phyloP scores from a whole-genome alignment of 345 rosid species.

The Bruguiera parviflora region DNA sequence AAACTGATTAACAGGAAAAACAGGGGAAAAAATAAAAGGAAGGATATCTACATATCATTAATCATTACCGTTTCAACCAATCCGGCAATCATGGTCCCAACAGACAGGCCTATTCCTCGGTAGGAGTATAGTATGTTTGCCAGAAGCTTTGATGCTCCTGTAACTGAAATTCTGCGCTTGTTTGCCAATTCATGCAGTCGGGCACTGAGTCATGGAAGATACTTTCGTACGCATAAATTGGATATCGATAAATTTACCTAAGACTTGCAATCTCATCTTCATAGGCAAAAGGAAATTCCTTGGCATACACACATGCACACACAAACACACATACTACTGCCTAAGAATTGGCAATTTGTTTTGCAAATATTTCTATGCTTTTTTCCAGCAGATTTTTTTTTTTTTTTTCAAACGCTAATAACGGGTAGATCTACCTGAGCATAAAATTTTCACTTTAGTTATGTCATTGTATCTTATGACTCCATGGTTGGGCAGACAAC shows the following conservation, averaged over 20 bases:
- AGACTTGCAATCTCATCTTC: constrained; percentile 2
- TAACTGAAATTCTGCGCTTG: constrained; percentile 95
- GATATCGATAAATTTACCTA: constrained; percentile 15
- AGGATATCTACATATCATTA: constrained; percentile 19
- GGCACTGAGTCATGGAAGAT: constrained; percentile 55
- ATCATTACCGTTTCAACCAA: constrained; percentile 90
- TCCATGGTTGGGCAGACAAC: neutral
- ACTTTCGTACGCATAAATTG: constrained; percentile 9
- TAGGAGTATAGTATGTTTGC: constrained; percentile 98
- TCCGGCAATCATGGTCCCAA: constrained; percentile 99
- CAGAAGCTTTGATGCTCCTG: constrained; percentile 94
- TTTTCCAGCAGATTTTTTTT: no score
- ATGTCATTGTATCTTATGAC: neutral
- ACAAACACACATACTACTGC: neutral
- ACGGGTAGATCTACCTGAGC: no score
- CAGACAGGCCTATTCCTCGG: constrained; percentile 98
- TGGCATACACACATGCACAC: neutral
- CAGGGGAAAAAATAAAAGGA: neutral
- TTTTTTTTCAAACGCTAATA: no score
- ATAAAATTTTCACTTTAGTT: no score
- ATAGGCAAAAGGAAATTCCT: neutral
- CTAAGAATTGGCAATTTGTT: no score
- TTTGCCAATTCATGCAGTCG: constrained; percentile 96
- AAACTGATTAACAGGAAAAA: neutral
- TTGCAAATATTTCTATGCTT: no score